These are phyloP conservation scores for Fusarium robinianum DNA, from an alignment of 2,329 filamentous ascomycete genomes.

Conservation along the genomic window DNA sequence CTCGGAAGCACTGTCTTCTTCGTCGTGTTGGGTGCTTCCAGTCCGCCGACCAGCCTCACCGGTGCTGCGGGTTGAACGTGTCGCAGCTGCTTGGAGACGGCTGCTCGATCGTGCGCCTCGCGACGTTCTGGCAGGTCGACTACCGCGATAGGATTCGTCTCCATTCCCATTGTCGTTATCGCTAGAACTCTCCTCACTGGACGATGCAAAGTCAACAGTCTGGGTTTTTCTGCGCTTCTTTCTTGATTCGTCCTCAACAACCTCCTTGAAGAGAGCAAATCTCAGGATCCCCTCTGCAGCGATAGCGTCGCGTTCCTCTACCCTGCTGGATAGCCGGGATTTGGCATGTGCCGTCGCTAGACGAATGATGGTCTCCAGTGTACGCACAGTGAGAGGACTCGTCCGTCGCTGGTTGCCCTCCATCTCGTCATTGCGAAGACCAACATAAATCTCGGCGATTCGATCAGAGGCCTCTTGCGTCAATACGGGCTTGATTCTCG, in stretches of 20 bases:
- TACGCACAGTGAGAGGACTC: slow-evolving; percentile 94
- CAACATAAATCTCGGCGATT: slow-evolving; percentile 88
- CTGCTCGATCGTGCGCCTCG: slow-evolving; percentile 39
- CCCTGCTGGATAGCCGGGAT: slow-evolving; percentile 80
- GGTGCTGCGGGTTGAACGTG: slow-evolving; percentile 27
- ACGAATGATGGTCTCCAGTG: slow-evolving; percentile 96
- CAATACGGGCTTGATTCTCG: slow-evolving; percentile 82
- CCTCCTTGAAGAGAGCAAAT: slow-evolving; percentile 97
- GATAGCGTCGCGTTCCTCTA: slow-evolving; percentile 86
- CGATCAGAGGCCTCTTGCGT: slow-evolving; percentile 91
- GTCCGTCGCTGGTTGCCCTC: slow-evolving; percentile 92
- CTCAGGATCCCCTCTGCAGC: slow-evolving; percentile 88
- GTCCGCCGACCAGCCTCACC: slow-evolving; percentile 32
- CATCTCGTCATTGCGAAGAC: slow-evolving; percentile 92
- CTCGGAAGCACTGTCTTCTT: slow-evolving; percentile 33
- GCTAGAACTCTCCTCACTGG: slow-evolving; percentile 62
- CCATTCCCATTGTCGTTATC: slow-evolving; percentile 58
- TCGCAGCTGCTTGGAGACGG: slow-evolving; percentile 30
- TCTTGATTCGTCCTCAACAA: slow-evolving; percentile 76
- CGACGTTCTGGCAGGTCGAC: slow-evolving; percentile 27
- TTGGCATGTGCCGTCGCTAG: slow-evolving; percentile 96
- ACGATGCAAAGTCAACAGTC: slow-evolving; percentile 59
- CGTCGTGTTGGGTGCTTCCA: slow-evolving; percentile 50
- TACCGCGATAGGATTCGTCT: slow-evolving; percentile 60
- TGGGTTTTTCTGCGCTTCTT: slow-evolving; percentile 80